phyloP scores from a whole-genome alignment of 2,329 filamentous ascomycete species.

The Neonectria hederae region DNA sequence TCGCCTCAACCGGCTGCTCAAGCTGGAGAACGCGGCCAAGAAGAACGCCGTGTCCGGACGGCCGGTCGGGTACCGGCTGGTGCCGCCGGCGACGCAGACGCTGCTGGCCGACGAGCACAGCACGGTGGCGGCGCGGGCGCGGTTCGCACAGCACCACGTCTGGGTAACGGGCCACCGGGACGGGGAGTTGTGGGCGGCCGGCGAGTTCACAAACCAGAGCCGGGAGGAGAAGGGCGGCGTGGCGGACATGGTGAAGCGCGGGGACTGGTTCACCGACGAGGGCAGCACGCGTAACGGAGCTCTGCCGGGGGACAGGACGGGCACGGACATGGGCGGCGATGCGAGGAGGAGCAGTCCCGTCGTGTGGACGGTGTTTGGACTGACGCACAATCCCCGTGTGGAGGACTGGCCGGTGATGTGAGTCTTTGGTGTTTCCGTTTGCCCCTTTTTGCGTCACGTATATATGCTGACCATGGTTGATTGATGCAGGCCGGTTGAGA shows the following conservation, averaged over 20 bases:
- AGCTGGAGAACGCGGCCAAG: slow-evolving; percentile 57
- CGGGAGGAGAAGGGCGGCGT: slow-evolving; percentile 56
- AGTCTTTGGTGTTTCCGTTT: slow-evolving; percentile 40
- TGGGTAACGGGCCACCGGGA: slow-evolving; percentile 62
- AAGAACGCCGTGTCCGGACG: slow-evolving; percentile 60
- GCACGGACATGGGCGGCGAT: background rate
- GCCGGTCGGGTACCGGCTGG: slow-evolving; percentile 60
- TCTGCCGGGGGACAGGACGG: background rate
- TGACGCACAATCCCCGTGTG: slow-evolving; percentile 59
- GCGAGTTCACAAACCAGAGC: slow-evolving; percentile 62
- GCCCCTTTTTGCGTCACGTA: background rate
- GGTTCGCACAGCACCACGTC: slow-evolving; percentile 56
- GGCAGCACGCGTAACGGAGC: slow-evolving; percentile 1
- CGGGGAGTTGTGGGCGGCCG: slow-evolving; percentile 60
- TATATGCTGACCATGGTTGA: background rate
- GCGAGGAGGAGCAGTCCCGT: slow-evolving; percentile 46
- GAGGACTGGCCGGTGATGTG: slow-evolving; percentile 63
- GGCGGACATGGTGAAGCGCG: slow-evolving; percentile 56
- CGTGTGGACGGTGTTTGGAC: slow-evolving; percentile 59
- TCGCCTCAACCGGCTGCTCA: slow-evolving; percentile 59
- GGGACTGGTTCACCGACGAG: slow-evolving; percentile 56
- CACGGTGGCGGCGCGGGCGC: slow-evolving; percentile 53
- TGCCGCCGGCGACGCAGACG: slow-evolving; percentile 56
- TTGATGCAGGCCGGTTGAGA: slow-evolving; percentile 21
- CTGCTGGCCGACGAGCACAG: slow-evolving; percentile 57